Base-by-base conservation (phyloP, 208 protist species). In the Leishmania guyanensis region DNA sequence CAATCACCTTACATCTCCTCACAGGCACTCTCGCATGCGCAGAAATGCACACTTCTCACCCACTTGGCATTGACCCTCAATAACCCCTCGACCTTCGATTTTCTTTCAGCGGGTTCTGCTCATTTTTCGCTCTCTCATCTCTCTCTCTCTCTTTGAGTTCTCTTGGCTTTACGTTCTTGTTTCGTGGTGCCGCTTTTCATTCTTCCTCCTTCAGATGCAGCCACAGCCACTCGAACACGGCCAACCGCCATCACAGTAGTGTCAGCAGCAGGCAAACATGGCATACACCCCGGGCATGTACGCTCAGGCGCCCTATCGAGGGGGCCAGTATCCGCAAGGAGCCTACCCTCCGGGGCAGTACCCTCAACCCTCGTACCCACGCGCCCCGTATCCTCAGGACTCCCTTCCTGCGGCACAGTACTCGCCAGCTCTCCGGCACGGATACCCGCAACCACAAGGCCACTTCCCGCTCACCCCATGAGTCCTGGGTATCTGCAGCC, bases 141-240 rank as follows among this genome's bases (percentile, higher is more conserved):
- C 33, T 77, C 6, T 43, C 14, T 56, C 53, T 79, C 36, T 72
- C 5, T 75, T 48, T 26, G 5, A 22, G 22, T 82, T 70, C 36
- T 46, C 48, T 43, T 54, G 26, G 1, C 68, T 36, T 50, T 39
- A 64, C 14, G 43, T 46, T 46, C 43, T 46, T 46, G 43, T 6
- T 46, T 46, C 43, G 43, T 46, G 43, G 43, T 29, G 51, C 58
- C 16, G 12, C 46, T 75, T n/a, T 22, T 14, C 70, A 54, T 29
- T 56, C 10, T 58, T 53, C 0, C 43, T 53, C 70, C 43, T 14
- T 68, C 43, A 29, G 26, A 69, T 69, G 69, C 66, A 73, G 26
- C 60, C 78, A 56, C 43, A 74, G 54, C 56, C 53, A 48, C 77
- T 75, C 8, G 76, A 33, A 58, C 81, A 83, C 73, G 79, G 79